Percentiles rank a stretch among this genome's conserved stretches.
Evolutionary conservation across 225 moss, liverwort and hornwort species (phyloP).

Genomic region (Pleurozium schreberi): DNA sequence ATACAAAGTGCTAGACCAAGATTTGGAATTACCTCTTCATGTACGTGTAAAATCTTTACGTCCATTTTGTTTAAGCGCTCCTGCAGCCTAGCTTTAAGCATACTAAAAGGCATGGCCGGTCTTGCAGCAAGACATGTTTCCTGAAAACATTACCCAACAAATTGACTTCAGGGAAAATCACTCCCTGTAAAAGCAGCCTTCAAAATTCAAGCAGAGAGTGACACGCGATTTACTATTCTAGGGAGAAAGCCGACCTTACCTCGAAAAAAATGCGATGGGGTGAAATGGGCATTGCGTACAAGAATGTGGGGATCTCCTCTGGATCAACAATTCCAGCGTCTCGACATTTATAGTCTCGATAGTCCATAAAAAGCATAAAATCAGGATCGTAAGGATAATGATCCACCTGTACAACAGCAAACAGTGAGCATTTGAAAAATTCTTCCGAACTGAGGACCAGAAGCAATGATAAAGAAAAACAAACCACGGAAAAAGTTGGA

Average conservation of each 20-base stretch:
- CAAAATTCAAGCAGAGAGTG: neutral
- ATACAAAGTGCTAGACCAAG: neutral
- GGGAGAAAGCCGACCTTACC: constrained; percentile 20
- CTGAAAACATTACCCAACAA: constrained; percentile 23
- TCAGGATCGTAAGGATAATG: constrained; percentile 78
- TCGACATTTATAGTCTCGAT: constrained; percentile 71
- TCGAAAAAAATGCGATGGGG: constrained; percentile 83
- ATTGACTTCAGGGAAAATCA: neutral
- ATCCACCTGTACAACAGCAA: constrained; percentile 50
- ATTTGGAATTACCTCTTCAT: constrained; percentile 67
- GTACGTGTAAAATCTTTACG: constrained; percentile 55
- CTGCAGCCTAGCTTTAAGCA: constrained; percentile 70
- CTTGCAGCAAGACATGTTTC: constrained; percentile 98
- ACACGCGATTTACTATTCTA: neutral
- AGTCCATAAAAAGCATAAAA: constrained; percentile 98
- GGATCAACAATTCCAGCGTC: constrained; percentile 37
- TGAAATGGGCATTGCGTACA: constrained; percentile 92
- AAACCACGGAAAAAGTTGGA: neutral
- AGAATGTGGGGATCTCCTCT: constrained; percentile 67
- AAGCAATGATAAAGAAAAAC: neutral
- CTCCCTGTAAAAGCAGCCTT: neutral
- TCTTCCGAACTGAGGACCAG: neutral
- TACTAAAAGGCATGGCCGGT: constrained; percentile 82
- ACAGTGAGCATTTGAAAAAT: neutral
- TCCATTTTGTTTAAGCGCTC: constrained; percentile 79